Evolutionary conservation across 768 basidiomycete genomes (phyloP).

Genomic region (Dendrothele bispora): DNA sequence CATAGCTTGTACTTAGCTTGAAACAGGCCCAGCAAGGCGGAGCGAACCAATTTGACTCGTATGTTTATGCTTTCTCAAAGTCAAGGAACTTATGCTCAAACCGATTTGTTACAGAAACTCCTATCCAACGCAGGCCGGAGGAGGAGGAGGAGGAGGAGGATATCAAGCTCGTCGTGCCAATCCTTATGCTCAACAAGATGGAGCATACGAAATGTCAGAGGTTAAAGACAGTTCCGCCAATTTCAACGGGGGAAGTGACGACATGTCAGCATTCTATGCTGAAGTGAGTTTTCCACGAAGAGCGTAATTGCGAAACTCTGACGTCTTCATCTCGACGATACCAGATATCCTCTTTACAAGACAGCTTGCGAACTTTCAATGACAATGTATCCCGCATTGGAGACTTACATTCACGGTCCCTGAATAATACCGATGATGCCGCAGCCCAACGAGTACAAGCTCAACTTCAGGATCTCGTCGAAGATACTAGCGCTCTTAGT

Average conservation of each 20-base stretch:
- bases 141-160: conserved; percentile 31
- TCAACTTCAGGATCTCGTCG: conserved; percentile 67
- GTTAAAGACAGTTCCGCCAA: conserved; percentile 56
- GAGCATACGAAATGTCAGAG: conserved; percentile 70
- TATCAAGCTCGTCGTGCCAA: conserved; percentile 53
- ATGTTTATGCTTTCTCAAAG: conserved; percentile 28
- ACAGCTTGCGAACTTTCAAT: conserved; percentile 64
- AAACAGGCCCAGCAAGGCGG: conserved; percentile 63
- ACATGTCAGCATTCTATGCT: conserved; percentile 70
- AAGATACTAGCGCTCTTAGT: conserved; percentile 71
- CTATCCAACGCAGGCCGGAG: conserved; percentile 68
- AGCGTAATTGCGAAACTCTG: conserved; percentile 1
- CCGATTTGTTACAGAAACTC: conserved; percentile 51
- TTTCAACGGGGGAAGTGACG: conserved; percentile 42
- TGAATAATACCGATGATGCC: conserved; percentile 75
- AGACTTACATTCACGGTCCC: conserved; percentile 71
- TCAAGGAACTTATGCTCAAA: not conserved
- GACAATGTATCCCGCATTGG: conserved; percentile 67
- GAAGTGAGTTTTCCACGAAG: conserved; percentile 49
- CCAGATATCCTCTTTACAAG: conserved; percentile 78
- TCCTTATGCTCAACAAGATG: conserved; percentile 70
- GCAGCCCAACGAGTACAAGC: conserved; percentile 59
- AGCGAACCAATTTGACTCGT: conserved; percentile 48
- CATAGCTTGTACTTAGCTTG: conserved; percentile 52
- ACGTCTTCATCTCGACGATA: not conserved